Evolutionary conservation across 306 rosid species (phyloP).

Genomic region (Acacia acuminata): DNA sequence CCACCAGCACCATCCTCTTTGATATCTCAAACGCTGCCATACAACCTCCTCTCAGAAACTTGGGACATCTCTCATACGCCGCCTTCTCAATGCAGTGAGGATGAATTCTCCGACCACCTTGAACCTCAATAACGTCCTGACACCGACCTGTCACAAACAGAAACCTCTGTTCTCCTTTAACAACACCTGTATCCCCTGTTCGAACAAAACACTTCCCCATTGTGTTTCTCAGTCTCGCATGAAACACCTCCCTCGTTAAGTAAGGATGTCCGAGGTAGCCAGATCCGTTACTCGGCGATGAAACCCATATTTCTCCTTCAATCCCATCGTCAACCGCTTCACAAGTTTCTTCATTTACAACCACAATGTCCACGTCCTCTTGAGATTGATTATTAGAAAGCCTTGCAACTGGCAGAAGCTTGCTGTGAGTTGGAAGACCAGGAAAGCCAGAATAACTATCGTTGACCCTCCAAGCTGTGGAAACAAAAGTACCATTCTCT

Average conservation of each 20-base stretch:
- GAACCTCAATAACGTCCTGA: slow-evolving; percentile 48
- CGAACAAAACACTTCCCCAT: slow-evolving; percentile 50
- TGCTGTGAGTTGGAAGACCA: slow-evolving; percentile 52
- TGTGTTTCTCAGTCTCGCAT: slow-evolving; percentile 44
- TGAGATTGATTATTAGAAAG: slow-evolving; percentile 23
- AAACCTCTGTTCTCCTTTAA: slow-evolving; percentile 57
- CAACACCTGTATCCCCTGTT: slow-evolving; percentile 74
- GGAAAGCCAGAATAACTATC: slow-evolving; percentile 6
- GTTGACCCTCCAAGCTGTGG: slow-evolving; percentile 62
- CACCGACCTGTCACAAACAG: slow-evolving; percentile 73
- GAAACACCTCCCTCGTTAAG: slow-evolving; percentile 57
- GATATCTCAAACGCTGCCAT: slow-evolving; percentile 52
- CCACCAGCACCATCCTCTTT: slow-evolving; percentile 44
- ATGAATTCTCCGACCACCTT: slow-evolving; percentile 46
- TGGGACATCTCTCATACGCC: slow-evolving; percentile 46
- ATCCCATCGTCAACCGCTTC: slow-evolving; percentile 68
- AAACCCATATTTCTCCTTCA: slow-evolving; percentile 90
- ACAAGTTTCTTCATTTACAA: slow-evolving; percentile 61
- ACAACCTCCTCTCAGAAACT: slow-evolving; percentile 68
- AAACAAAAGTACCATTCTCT: slow-evolving; percentile 86
- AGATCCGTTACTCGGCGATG: slow-evolving; percentile 77
- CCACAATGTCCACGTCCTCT: slow-evolving; percentile 62
- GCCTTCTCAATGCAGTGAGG: slow-evolving; percentile 68
- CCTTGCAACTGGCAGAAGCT: slow-evolving; percentile 70
- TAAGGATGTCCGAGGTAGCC: slow-evolving; percentile 74